Conservation (phyloP, 2,329 filamentous ascomycete genomes). For the Ceratocystis cacaofunesta region DNA sequence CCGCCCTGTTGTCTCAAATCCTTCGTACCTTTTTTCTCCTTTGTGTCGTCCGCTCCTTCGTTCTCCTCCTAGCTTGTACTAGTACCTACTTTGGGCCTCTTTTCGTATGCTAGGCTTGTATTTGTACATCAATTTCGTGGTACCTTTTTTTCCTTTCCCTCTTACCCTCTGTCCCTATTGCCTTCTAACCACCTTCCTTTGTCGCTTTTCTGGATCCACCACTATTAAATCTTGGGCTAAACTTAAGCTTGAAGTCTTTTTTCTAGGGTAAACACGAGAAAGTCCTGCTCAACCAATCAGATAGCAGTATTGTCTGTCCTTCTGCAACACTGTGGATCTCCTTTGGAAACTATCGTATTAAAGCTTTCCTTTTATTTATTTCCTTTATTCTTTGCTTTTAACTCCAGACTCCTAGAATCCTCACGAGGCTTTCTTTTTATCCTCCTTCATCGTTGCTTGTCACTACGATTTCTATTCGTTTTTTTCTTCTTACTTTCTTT, state of each 20-base stretch:
- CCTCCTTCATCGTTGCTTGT: not conserved
- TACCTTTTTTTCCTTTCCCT: not conserved
- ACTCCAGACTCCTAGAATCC: not conserved
- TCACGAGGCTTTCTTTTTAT: not conserved
- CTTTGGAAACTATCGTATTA: not conserved
- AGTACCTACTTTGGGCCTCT: not conserved
- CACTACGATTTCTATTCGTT: not conserved
- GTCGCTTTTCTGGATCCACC: not conserved
- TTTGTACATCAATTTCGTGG: not conserved
- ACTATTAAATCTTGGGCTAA: not conserved
- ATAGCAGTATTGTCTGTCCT: not conserved
- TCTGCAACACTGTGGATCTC: not conserved
- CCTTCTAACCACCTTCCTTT: not conserved
- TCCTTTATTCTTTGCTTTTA: not conserved
- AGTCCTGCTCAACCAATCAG: constrained; percentile 1
- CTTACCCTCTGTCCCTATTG: not conserved
- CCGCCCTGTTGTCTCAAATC: not conserved
- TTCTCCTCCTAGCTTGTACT: not conserved
- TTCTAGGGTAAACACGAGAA: constrained; percentile 12
- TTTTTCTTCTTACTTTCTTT: not conserved
- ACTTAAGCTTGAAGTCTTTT: constrained; percentile 7
- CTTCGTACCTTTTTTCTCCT: not conserved
- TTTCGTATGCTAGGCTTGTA: not conserved
- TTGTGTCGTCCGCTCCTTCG: not conserved
- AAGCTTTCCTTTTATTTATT: not conserved